These are phyloP conservation scores for Rhodotorula toruloides DNA, from an alignment of 768 basidiomycete genomes.

Conservation along the genomic window DNA sequence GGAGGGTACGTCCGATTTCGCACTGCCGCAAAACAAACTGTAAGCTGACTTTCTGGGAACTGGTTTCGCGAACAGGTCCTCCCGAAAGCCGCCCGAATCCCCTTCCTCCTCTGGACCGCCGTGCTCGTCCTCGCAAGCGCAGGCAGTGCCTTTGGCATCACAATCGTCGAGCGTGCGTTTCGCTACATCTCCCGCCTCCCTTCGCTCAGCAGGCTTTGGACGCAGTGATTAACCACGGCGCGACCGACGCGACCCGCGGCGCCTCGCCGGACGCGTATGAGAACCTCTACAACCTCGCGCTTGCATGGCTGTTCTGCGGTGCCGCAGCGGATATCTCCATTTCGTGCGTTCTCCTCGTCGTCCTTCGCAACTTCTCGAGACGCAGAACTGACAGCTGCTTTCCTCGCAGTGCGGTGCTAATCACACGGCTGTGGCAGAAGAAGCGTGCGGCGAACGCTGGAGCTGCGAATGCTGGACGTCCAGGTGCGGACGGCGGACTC, in stretches of 20 bases:
- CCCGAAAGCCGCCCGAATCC: not conserved
- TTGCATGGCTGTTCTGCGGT: not conserved
- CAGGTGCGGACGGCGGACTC: not conserved
- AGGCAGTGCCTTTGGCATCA: not conserved
- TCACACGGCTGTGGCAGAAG: not conserved
- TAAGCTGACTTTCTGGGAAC: not conserved
- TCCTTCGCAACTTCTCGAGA: not conserved
- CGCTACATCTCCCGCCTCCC: not conserved
- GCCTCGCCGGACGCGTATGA: not conserved
- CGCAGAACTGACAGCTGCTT: too few species aligned
- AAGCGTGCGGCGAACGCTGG: not conserved
- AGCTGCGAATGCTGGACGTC: not conserved
- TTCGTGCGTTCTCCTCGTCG: not conserved
- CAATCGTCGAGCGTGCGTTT: not conserved
- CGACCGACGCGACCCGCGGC: not conserved
- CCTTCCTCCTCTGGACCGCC: not conserved
- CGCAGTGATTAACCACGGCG: not conserved
- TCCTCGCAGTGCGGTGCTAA: not conserved
- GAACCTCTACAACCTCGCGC: not conserved
- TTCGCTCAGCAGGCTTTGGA: not conserved
- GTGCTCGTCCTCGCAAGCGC: not conserved
- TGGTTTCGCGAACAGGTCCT: not conserved
- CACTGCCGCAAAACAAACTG: not conserved
- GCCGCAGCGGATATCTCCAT: not conserved
- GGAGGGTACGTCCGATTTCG: not conserved